Base-by-base conservation (phyloP, 768 basidiomycete genomes). In the Xerocomellus amylosporus region DNA sequence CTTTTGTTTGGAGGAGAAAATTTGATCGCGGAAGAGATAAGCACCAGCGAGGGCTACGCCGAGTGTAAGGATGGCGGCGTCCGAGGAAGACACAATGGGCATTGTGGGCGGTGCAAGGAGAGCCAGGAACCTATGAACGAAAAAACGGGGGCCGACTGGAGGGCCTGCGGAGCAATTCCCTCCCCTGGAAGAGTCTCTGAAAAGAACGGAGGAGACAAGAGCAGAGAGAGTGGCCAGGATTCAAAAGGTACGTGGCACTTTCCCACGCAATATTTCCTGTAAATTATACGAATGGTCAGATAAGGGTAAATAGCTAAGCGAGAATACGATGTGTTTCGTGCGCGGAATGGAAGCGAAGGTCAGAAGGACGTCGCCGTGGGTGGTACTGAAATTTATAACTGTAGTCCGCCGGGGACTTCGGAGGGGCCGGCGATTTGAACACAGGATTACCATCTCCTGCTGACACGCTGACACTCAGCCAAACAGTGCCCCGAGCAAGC, bases 21-120 rank as follows among this genome's bases (percentile, higher is more conserved):
- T 70, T 67, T 86, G 85, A 71, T 93, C 90, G 43, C 86, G 81
- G 77, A 92, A 93, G 63, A 95, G 84, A 70, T 91, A 93, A 54
- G 83, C 74, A 26, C 82, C 86, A 19, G 90, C 91, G 41, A 91
- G 79, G 56, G 83, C 77, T 51, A 91, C 81, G 50, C 91, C 90
- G 40, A 93, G 69, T 40, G 79, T 75, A 56, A 95, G 80, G 56
- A 94, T 78, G 63, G 84, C 65, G 42, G 87, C 73, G 72, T 95
- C 92, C 43, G 89, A 86, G 37, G 85, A 78, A 15, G 85, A 83
- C 7, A 81, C 67, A 59, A 81, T 71, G 55, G 86, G 77, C 84
- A 88, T 86, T 55, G 69, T 62, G 54, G 68, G 49, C 43, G 59
- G 45, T 33, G 45, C 10, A 14, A 37, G 22, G 8, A 60, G 47